Conservation (phyloP, 345 rosid species). For the Punica granatum region DNA sequence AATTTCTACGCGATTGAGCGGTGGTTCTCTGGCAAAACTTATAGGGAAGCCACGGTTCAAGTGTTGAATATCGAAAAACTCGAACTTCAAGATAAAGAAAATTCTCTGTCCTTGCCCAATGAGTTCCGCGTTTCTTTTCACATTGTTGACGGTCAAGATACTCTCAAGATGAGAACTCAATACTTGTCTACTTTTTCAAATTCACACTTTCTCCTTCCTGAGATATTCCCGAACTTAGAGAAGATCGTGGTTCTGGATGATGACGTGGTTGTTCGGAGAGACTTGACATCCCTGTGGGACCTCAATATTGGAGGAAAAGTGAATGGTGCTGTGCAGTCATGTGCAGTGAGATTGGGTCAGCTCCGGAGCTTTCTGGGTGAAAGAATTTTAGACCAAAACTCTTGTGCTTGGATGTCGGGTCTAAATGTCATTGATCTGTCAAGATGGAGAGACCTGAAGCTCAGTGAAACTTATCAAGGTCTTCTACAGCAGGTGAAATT, state of each 20-base stretch:
- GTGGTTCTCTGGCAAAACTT: constrained; percentile 72
- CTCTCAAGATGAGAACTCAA: constrained; percentile 44
- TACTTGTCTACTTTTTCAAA: constrained; percentile 71
- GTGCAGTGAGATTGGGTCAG: constrained; percentile 66
- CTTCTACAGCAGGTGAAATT: constrained; percentile 17
- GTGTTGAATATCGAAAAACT: constrained; percentile 67
- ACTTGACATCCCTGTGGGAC: constrained; percentile 72
- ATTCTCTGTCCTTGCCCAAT: constrained; percentile 50
- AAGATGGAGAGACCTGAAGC: constrained; percentile 56
- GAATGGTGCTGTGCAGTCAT: constrained; percentile 60
- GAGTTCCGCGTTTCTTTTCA: constrained; percentile 74
- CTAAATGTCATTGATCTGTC: constrained; percentile 73
- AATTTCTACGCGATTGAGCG: constrained; percentile 80
- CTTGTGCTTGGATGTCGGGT: constrained; percentile 93
- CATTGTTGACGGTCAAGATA: constrained; percentile 24
- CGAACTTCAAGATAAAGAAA: constrained; percentile 26
- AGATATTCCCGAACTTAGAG: constrained; percentile 52
- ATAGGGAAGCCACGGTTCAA: constrained; percentile 52
- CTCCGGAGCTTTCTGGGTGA: constrained; percentile 43
- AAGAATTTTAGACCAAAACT: constrained; percentile 27
- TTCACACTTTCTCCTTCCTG: constrained; percentile 73
- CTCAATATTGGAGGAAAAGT: constrained; percentile 76
- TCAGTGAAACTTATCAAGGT: constrained; percentile 47
- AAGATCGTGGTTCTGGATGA: constrained; percentile 78
- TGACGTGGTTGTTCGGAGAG: constrained; percentile 84